Percentiles rank a stretch among this genome's conserved stretches.
These are phyloP conservation scores for Arabis hirsuta DNA, from an alignment of 345 rosid species.

Conservation along the genomic window DNA sequence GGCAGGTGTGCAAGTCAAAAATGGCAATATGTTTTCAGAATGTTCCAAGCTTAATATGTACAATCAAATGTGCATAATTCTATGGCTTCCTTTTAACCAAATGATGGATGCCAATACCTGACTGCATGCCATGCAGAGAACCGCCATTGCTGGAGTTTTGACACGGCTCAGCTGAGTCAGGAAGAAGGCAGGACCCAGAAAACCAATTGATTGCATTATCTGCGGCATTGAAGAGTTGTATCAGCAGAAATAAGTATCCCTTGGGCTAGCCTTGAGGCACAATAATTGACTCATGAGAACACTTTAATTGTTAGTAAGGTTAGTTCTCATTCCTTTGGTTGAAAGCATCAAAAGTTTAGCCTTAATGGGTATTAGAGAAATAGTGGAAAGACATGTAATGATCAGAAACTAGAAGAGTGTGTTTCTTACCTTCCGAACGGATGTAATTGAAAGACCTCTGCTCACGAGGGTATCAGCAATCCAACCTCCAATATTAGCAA, in stretches of 20 bases:
- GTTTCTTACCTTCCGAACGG: conserved; percentile 87
- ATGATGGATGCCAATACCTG: conserved; percentile 59
- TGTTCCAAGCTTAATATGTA: conserved; percentile 5
- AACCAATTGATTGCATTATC: conserved; percentile 99
- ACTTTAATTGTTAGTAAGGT: neutral
- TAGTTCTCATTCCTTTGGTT: neutral
- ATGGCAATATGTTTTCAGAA: conserved; percentile 1
- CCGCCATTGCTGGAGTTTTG: conserved; percentile 93
- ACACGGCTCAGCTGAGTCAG: conserved; percentile 83
- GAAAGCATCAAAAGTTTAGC: conserved; percentile 7
- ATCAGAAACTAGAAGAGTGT: conserved; percentile 4
- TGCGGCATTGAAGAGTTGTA: conserved; percentile 47
- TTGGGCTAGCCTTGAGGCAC: neutral
- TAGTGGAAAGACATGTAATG: conserved; percentile 16
- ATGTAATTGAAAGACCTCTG: conserved; percentile 86
- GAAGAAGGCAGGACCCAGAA: conserved; percentile 94
- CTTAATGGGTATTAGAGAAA: neutral
- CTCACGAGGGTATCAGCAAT: conserved; percentile 96
- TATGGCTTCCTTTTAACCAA: conserved; percentile 13
- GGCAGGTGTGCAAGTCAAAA: conserved; percentile 22
- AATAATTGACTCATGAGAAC: neutral
- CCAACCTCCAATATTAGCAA: conserved; percentile 97
- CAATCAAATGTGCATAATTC: neutral
- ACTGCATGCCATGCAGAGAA: conserved; percentile 98
- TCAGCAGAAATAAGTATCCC: conserved; percentile 20